Conservation (phyloP, 768 basidiomycete species). For the Phylloporus arenicola region DNA sequence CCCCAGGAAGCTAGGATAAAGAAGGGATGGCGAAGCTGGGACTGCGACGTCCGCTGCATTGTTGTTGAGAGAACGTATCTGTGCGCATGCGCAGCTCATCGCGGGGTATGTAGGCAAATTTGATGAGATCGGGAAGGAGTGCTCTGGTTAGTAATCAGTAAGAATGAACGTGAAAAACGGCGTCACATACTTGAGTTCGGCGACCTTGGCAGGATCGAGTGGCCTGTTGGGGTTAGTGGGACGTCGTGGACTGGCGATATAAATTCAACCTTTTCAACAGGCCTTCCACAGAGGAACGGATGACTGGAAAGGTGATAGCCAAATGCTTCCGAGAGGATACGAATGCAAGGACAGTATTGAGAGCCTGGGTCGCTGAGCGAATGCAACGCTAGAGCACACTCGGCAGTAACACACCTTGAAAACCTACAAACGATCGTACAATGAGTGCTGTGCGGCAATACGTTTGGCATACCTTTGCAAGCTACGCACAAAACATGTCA, state of each 20-base stretch:
- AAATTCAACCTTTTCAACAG: conserved; percentile 61
- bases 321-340: conserved; percentile 76
- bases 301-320: conserved; percentile 70
- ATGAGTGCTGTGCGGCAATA: neutral
- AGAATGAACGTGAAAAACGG: neutral
- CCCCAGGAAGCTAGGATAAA: conserved; percentile 23
- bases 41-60: conserved; percentile 29
- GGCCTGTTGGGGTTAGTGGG: conserved; percentile 44
- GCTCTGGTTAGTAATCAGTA: conserved; percentile 41
- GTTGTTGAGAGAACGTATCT: conserved; percentile 22
- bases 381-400: neutral
- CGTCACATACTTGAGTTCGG: conserved; percentile 68
- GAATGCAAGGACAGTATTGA: conserved; percentile 88
- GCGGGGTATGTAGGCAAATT: conserved; percentile 74
- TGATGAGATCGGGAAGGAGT: conserved; percentile 74
- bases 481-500: conserved; percentile 29
- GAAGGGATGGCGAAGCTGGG: conserved; percentile 38
- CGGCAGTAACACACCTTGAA: conserved; percentile 34
- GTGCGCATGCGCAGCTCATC: conserved; percentile 55
- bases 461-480: conserved; percentile 49
- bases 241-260: neutral
- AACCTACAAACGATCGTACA: conserved; percentile 27
- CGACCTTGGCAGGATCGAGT: conserved; percentile 68
- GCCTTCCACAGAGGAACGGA: conserved; percentile 75
- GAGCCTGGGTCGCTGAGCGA: conserved; percentile 45